A percentile compares a stretch with the other conserved stretches of the same genome.
These are phyloP conservation scores for Sphaerulina vaccinii DNA, from an alignment of 2,329 filamentous ascomycete genomes.

Conservation along the genomic window DNA sequence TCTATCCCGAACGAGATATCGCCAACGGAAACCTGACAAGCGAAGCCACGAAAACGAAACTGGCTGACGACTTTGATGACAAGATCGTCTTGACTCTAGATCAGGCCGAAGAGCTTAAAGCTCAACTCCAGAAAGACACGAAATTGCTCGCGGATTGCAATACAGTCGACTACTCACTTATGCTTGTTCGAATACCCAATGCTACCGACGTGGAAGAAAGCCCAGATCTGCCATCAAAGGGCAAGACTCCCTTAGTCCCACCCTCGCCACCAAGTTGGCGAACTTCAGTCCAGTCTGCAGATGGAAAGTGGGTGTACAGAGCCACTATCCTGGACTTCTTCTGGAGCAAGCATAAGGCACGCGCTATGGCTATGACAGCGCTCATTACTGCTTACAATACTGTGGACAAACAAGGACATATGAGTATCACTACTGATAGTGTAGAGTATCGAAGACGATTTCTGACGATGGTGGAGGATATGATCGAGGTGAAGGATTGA, in stretches of 20 bases:
- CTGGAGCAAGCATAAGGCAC: constrained; percentile 71
- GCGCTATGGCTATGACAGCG: constrained; percentile 64
- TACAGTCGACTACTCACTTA: constrained; percentile 73
- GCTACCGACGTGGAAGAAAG: constrained; percentile 15
- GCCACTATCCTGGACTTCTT: constrained; percentile 72
- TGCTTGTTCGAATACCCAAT: constrained; percentile 60
- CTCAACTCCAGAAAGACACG: constrained; percentile 61
- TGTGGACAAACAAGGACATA: constrained; percentile 64
- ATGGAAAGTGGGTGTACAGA: constrained; percentile 66
- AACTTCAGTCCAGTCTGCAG: constrained; percentile 58
- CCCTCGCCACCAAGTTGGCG: constrained; percentile 53
- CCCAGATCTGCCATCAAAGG: constrained; percentile 7
- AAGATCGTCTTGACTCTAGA: constrained; percentile 58
- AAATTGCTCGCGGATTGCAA: constrained; percentile 61
- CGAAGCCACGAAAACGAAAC: constrained; percentile 62
- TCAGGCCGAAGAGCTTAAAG: constrained; percentile 57
- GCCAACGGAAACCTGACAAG: constrained; percentile 62
- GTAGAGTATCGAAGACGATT: constrained; percentile 64
- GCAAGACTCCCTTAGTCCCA: constrained; percentile 33
- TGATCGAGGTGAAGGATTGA: constrained; percentile 39
- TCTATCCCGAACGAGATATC: constrained; percentile 72
- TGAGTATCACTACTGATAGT: constrained; percentile 71
- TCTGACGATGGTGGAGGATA: constrained; percentile 51
- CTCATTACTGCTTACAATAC: constrained; percentile 57
- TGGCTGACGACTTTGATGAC: constrained; percentile 67